A percentile compares a stretch with the other conserved stretches of the same genome.
Evolutionary conservation across 2,329 filamentous ascomycete species (phyloP).

Genomic region (Fusarium praegraminearum): DNA sequence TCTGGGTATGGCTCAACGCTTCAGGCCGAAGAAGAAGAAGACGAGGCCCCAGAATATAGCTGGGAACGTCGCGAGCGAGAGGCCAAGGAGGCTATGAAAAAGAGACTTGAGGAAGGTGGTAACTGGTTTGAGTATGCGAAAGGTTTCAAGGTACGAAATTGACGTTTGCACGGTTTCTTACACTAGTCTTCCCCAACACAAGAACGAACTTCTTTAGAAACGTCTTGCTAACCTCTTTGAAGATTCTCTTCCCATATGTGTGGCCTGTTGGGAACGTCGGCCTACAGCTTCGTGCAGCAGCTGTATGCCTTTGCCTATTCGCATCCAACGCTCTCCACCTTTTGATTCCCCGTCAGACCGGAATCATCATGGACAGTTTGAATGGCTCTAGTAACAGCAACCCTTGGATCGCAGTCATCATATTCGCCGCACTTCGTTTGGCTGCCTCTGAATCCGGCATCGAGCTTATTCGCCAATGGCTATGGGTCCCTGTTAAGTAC

Average conservation of each 20-base stretch:
- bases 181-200: not conserved
- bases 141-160: slow-evolving; percentile 68
- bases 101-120: slow-evolving; percentile 78
- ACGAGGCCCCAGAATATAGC: slow-evolving; percentile 62
- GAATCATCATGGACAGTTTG: slow-evolving; percentile 80
- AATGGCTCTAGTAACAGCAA: slow-evolving; percentile 61
- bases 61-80: slow-evolving; percentile 66
- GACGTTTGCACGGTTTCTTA: not conserved
- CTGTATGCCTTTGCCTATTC: slow-evolving; percentile 77
- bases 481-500: slow-evolving; percentile 70
- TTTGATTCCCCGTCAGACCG: slow-evolving; percentile 83
- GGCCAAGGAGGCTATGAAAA: slow-evolving; percentile 70
- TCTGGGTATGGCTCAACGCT: slow-evolving; percentile 59
- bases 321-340: slow-evolving; percentile 79
- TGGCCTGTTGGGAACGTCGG: slow-evolving; percentile 76
- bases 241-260: slow-evolving; percentile 82
- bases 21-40: slow-evolving; percentile 54
- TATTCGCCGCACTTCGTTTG: slow-evolving; percentile 65
- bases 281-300: slow-evolving; percentile 75
- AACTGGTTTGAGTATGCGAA: slow-evolving; percentile 83
- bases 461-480: slow-evolving; percentile 64
- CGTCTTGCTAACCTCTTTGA: not conserved
- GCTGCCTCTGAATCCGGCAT: slow-evolving; percentile 67
- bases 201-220: not conserved
- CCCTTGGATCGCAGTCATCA: slow-evolving; percentile 64